Conservation (phyloP, 2,329 filamentous ascomycete genomes). For the Mycogone perniciosa region DNA sequence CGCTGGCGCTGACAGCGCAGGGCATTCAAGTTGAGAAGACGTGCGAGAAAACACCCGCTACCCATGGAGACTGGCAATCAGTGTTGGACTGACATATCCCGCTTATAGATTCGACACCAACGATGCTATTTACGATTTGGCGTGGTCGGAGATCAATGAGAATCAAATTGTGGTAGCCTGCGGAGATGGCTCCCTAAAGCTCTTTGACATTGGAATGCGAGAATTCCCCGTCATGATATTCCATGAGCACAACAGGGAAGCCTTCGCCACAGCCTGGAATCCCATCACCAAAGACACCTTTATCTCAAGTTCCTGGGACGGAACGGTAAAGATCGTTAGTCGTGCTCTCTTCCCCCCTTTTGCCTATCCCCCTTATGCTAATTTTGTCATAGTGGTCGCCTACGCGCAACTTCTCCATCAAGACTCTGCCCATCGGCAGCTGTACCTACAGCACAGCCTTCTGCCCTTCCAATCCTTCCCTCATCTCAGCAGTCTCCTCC, state of each 20-base stretch:
- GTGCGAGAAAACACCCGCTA: conserved; percentile 37
- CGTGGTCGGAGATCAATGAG: conserved; percentile 95
- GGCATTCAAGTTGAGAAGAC: conserved; percentile 81
- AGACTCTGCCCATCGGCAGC: conserved; percentile 82
- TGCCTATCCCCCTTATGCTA: not conserved
- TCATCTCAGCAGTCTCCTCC: conserved; percentile 81
- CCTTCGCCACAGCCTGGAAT: conserved; percentile 91
- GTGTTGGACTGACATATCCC: not conserved
- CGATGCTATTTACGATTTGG: conserved; percentile 89
- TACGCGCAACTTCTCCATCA: conserved; percentile 63
- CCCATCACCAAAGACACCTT: conserved; percentile 86
- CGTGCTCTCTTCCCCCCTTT: not conserved
- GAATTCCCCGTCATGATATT: conserved; percentile 88
- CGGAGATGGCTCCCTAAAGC: conserved; percentile 89
- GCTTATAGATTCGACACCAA: conserved; percentile 79
- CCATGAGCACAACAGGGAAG: conserved; percentile 87
- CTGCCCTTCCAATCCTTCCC: conserved; percentile 76
- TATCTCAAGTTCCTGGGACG: conserved; percentile 90
- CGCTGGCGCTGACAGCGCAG: conserved; percentile 72
- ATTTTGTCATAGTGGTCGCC: conserved; percentile 65
- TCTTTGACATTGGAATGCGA: conserved; percentile 77
- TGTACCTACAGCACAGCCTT: conserved; percentile 94
- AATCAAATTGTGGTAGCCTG: conserved; percentile 86
- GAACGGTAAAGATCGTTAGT: conserved; percentile 77
- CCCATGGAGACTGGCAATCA: not conserved